These are phyloP conservation scores for Alloteropsis semialata DNA, from an alignment of 176 grass and related monocot genomes.

Conservation along the genomic window DNA sequence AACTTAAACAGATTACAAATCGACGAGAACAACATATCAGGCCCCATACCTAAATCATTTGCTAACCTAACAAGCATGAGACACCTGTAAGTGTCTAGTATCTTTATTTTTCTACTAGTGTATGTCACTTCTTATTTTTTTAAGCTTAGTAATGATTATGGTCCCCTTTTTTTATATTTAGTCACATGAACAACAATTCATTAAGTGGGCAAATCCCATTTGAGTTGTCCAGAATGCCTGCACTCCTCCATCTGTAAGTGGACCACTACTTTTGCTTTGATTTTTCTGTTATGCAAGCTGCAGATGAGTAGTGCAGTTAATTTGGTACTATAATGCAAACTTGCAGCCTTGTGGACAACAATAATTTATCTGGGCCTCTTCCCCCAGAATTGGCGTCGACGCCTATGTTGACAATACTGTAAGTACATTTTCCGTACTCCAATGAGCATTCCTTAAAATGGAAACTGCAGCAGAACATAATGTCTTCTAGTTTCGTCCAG, in stretches of 20 bases:
- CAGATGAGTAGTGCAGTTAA: background rate
- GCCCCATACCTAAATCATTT: conserved; percentile 85
- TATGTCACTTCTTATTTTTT: conserved; percentile 21
- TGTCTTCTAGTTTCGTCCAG: conserved; percentile 9
- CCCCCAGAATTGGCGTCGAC: conserved; percentile 56
- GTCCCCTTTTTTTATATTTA: conserved; percentile 29
- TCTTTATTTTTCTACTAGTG: background rate
- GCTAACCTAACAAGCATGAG: conserved; percentile 58
- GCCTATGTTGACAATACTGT: conserved; percentile 62
- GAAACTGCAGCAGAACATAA: background rate
- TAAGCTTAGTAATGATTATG: conserved; percentile 18
- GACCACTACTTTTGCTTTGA: background rate
- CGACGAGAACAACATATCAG: conserved; percentile 80
- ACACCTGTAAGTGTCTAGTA: conserved; percentile 75
- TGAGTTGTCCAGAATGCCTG: conserved; percentile 62
- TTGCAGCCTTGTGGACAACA: conserved; percentile 78
- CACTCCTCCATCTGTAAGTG: conserved; percentile 73
- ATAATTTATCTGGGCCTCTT: conserved; percentile 94
- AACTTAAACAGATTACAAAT: conserved; percentile 81
- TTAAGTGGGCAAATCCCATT: conserved; percentile 87
- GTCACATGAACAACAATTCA: conserved; percentile 99
- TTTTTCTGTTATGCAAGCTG: conserved; percentile 3
- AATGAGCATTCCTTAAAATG: background rate
- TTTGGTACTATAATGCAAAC: conserved; percentile 28
- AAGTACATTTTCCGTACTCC: conserved; percentile 33